A percentile compares a stretch with the other conserved stretches of the same genome.
Conservation (phyloP, 1,284 basidiomycete genomes). For the Fomitopsis palustris region DNA sequence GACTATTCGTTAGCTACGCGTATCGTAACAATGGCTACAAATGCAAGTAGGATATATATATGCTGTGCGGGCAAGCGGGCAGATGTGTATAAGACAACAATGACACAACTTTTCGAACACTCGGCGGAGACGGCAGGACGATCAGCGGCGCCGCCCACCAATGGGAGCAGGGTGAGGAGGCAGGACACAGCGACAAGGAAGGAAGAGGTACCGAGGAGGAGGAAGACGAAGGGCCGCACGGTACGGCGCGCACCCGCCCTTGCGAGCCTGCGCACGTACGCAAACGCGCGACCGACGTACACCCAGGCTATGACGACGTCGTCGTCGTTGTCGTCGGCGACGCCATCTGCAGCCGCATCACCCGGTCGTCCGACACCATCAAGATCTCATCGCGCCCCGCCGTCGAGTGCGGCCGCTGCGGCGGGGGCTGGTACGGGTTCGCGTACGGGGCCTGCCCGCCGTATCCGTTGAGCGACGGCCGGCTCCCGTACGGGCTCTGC, state of each 20-base stretch:
- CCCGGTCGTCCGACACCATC: constrained; percentile 77
- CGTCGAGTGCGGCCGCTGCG: constrained; percentile 32
- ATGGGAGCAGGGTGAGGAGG: constrained; percentile 1
- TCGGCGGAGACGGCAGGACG: constrained; percentile 5
- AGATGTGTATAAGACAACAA: constrained; percentile 14
- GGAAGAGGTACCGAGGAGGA: neutral
- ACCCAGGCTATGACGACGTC: constrained; percentile 2
- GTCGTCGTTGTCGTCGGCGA: constrained; percentile 2
- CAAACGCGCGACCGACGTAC: constrained; percentile 3
- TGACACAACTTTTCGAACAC: constrained; percentile 7
- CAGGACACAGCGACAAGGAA: constrained; percentile 1
- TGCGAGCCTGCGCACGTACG: neutral
- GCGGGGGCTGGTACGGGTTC: constrained; percentile 41
- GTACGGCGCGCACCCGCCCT: neutral
- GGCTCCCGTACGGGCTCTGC: constrained; percentile 21
- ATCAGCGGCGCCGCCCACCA: neutral
- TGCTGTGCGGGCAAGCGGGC: constrained; percentile 17
- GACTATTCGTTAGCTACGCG: constrained; percentile 23
- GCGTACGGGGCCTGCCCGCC: constrained; percentile 37
- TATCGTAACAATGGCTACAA: constrained; percentile 25
- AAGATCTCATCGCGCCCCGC: constrained; percentile 73
- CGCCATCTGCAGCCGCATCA: constrained; percentile 60
- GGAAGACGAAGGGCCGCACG: neutral
- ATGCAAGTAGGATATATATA: constrained; percentile 28
- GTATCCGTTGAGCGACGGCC: constrained; percentile 37